Evolutionary conservation across 768 basidiomycete genomes (phyloP).

Genomic region (Podaxis mareebaensis): DNA sequence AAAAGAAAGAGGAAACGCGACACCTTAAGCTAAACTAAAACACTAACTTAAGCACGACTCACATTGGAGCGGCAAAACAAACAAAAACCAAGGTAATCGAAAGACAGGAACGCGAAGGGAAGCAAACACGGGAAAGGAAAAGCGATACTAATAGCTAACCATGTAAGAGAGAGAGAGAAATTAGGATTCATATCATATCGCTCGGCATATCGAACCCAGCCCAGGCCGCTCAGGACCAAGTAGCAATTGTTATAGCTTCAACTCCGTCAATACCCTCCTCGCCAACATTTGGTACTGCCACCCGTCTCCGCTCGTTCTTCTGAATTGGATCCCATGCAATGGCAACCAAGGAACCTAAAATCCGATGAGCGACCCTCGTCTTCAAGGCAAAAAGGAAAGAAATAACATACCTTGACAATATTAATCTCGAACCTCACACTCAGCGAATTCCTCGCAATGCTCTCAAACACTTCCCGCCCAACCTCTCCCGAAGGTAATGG

Average conservation of each 20-base stretch:
- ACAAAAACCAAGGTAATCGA: not conserved
- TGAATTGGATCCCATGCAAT: slow-evolving; percentile 93
- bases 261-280: slow-evolving; percentile 80
- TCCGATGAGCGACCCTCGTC: slow-evolving; percentile 7
- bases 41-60: not conserved
- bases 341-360: slow-evolving; percentile 88
- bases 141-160: not conserved
- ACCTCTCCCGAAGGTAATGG: slow-evolving; percentile 69
- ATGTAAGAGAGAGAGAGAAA: not conserved
- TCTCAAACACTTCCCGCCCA: slow-evolving; percentile 69
- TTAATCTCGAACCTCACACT: slow-evolving; percentile 96
- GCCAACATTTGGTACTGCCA: slow-evolving; percentile 99
- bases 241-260: slow-evolving; percentile 59
- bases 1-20: not conserved
- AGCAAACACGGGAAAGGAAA: not conserved
- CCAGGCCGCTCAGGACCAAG: not conserved
- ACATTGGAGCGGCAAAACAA: not conserved
- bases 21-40: not conserved
- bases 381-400: not conserved
- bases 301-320: slow-evolving; percentile 84
- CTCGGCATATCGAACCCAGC: no score
- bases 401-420: slow-evolving; percentile 79
- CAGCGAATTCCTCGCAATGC: slow-evolving; percentile 71
- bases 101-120: slow-evolving; percentile 4
- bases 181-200: not conserved